These are phyloP conservation scores for Mycena alexandri DNA, from an alignment of 768 basidiomycete genomes.

Conservation along the genomic window DNA sequence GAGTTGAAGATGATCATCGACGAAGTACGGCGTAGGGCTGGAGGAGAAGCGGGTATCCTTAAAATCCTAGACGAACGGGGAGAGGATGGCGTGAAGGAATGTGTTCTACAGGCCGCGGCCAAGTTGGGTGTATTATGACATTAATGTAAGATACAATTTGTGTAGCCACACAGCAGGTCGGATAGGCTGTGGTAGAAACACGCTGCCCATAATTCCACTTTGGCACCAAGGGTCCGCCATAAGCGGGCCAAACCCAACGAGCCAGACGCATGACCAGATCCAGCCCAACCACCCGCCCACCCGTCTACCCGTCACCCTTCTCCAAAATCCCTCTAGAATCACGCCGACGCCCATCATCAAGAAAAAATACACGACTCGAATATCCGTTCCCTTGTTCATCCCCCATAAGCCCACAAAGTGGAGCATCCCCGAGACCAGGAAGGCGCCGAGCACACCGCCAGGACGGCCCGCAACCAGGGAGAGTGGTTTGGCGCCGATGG, in stretches of 20 bases:
- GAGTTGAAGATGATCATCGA: constrained; percentile 67
- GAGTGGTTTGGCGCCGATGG: constrained; percentile 61
- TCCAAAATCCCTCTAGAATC: constrained; percentile 63
- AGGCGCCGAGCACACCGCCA: constrained; percentile 68
- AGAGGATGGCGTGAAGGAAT: constrained; percentile 52
- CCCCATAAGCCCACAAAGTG: constrained; percentile 72
- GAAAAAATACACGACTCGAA: constrained; percentile 65
- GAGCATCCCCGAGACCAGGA: constrained; percentile 69
- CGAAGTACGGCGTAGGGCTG: constrained; percentile 57
- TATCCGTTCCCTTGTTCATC: constrained; percentile 66
- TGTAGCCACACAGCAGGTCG: constrained; percentile 49
- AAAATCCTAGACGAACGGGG: constrained; percentile 52
- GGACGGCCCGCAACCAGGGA: constrained; percentile 58
- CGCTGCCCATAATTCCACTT: constrained; percentile 56
- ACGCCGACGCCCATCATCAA: constrained; percentile 68
- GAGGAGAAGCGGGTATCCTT: constrained; percentile 60
- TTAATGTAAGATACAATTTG: constrained; percentile 10
- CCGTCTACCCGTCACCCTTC: constrained; percentile 54
- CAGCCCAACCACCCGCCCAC: constrained; percentile 63
- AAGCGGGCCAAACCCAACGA: constrained; percentile 59
- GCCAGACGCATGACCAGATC: constrained; percentile 65
- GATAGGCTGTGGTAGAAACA: constrained; percentile 50
- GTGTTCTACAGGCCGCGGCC: constrained; percentile 54
- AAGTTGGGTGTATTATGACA: constrained; percentile 41
- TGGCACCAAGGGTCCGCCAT: constrained; percentile 65